These are phyloP conservation scores for Eucalyptus regnans DNA, from an alignment of 345 rosid genomes.

Conservation along the genomic window DNA sequence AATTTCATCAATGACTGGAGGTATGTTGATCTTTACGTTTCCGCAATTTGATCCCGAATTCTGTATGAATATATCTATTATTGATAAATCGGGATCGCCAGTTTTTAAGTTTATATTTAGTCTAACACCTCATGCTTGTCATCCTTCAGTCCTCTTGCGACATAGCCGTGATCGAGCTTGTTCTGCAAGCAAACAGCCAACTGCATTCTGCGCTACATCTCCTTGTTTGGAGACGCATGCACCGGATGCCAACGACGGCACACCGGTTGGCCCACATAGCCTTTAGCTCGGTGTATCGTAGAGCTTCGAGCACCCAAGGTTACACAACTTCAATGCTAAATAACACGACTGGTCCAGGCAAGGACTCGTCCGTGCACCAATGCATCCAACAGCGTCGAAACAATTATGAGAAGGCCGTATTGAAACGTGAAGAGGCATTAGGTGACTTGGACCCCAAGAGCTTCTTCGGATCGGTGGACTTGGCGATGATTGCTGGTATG, in stretches of 20 bases:
- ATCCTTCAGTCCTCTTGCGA: not conserved
- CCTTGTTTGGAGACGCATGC: constrained; percentile 18
- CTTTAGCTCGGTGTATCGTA: constrained; percentile 7
- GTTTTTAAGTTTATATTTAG: no score
- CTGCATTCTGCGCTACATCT: constrained; percentile 13
- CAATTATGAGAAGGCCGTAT: not conserved
- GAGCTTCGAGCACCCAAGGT: constrained; percentile 11
- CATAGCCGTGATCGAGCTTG: not conserved
- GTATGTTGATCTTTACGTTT: no score
- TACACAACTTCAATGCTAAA: not conserved
- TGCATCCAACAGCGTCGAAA: not conserved
- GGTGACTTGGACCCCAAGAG: not conserved
- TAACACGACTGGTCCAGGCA: not conserved
- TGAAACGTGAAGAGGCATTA: not conserved
- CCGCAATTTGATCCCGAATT: no score
- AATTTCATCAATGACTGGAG: no score
- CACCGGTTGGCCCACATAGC: constrained; percentile 9
- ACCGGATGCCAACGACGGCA: constrained; percentile 6
- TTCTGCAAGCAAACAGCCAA: constrained; percentile 1
- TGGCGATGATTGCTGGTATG: not conserved
- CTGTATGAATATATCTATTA: no score
- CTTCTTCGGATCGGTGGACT: not conserved
- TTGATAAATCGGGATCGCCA: no score
- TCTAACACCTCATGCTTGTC: not conserved
- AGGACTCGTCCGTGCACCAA: not conserved